Evolutionary conservation across 106 monocot genomes (phyloP), one percentile per base, ranked within the genome.

Genomic region (Chionographis japonica): DNA sequence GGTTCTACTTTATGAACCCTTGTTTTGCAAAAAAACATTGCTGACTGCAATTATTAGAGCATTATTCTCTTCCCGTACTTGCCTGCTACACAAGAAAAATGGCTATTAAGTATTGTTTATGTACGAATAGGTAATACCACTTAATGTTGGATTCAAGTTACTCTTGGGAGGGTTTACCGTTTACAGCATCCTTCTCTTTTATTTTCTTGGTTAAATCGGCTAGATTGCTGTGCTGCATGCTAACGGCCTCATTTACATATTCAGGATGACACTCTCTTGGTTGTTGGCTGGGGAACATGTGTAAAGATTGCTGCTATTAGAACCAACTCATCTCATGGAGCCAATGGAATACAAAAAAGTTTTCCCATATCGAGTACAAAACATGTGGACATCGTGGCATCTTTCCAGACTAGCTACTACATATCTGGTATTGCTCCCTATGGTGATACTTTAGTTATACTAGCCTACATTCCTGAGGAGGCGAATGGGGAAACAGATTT

Each of bases 261-360:
- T 19, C 66, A 97, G 95, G 95, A 98, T 85, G 97, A 92, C 73
- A 81, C 83, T 50, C 78, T 92, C 39, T 81, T 98, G 65, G 97
- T 98, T 40, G 90, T 98, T 83, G 97, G 97, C n/a, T 98, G 97
- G 97, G 97, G 97, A 81, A 85, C 77, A 60, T 68, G 79, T 66
- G 78, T 98, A 54, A 98, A 98, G 76, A 83, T 98, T 77, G 97
- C 92, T 60, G 86, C 80, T 39, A 88, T 94, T 54, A 92, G 81
- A 70, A 70, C 75, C 60, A 87, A 81, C 59, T 56, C 74, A 58
- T 58, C 74, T 52, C 60, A 39, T 55, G 78, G 75, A 75, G 72
- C 68, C 37, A 89, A 93, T 79, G 86, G 87, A 46, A 18, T 84
- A 62, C 78, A 88, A 62, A 86, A 73, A 60, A 82, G 40, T 75